phyloP scores from a whole-genome alignment of 1,284 basidiomycete genomes.

The Irpex rosettiformis region DNA sequence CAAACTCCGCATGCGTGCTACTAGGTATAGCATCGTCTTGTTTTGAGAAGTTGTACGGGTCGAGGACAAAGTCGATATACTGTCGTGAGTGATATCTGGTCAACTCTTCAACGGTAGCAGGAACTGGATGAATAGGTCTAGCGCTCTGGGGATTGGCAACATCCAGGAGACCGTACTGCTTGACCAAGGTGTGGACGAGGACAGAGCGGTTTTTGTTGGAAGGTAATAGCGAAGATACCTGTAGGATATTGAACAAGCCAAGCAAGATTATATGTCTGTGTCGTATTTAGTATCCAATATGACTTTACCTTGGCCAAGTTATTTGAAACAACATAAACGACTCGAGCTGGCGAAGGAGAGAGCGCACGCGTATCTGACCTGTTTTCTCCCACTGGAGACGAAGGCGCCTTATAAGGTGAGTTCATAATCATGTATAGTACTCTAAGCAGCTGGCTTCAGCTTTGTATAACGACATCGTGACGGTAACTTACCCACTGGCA shows the following conservation, averaged over 20 bases:
- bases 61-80: constrained; percentile 54
- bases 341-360: neutral
- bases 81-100: constrained; percentile 53
- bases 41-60: constrained; percentile 26
- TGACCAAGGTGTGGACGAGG: constrained; percentile 73
- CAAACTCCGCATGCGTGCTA: constrained; percentile 41
- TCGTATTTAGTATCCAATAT: neutral
- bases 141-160: constrained; percentile 28
- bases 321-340: constrained; percentile 13
- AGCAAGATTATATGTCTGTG: neutral
- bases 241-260: neutral
- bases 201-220: constrained; percentile 81
- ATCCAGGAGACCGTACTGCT: constrained; percentile 52
- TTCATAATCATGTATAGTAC: no score
- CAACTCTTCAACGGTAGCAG: constrained; percentile 49
- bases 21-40: constrained; percentile 16
- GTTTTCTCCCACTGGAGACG: no score
- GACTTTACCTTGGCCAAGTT: constrained; percentile 10
- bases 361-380: no score
- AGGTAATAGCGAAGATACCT: constrained; percentile 73
- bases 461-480: no score
- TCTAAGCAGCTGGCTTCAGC: no score
- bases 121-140: constrained; percentile 47
- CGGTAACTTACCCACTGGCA: no score
- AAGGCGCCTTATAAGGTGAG: no score